Conservation (phyloP, 768 basidiomycete species). For the Tylopilus intermedius region DNA sequence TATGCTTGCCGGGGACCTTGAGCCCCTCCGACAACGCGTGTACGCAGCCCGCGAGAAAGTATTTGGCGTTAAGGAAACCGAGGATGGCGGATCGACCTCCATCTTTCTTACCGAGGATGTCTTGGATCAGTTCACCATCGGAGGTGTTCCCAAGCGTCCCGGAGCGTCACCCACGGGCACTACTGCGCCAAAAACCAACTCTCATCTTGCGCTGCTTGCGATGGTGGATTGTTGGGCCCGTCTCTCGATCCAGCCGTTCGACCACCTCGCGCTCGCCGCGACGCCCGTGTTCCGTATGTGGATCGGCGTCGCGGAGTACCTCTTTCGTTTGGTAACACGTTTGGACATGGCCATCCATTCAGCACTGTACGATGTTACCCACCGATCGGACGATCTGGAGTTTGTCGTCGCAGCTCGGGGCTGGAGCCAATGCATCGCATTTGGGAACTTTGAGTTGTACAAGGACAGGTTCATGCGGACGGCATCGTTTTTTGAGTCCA, state of each 20-base stretch:
- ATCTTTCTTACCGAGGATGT: slow-evolving; percentile 79
- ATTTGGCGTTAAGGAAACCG: slow-evolving; percentile 48
- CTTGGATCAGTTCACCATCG: slow-evolving; percentile 86
- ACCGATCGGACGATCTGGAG: slow-evolving; percentile 87
- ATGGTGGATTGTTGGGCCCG: slow-evolving; percentile 99
- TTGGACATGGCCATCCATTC: slow-evolving; percentile 70
- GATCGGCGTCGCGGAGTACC: slow-evolving; percentile 94
- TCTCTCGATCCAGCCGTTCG: slow-evolving; percentile 81
- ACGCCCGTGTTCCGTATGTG: slow-evolving; percentile 96
- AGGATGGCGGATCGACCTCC: slow-evolving; percentile 37
- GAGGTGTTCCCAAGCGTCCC: slow-evolving; percentile 30
- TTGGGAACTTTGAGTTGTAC: slow-evolving; percentile 90
- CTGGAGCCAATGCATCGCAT: slow-evolving; percentile 94
- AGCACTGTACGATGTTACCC: slow-evolving; percentile 68
- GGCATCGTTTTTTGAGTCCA: slow-evolving; percentile 72
- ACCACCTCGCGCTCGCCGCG: slow-evolving; percentile 87
- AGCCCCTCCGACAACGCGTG: slow-evolving; percentile 62
- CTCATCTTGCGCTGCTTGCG: slow-evolving; percentile 88
- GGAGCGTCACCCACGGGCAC: slow-evolving; percentile 8
- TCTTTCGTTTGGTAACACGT: slow-evolving; percentile 68
- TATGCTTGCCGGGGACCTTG: slow-evolving; percentile 65
- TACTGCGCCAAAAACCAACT: slow-evolving; percentile 51
- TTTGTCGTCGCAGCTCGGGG: slow-evolving; percentile 91
- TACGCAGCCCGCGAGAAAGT: slow-evolving; percentile 71
- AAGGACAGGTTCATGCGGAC: slow-evolving; percentile 74